Conservation (phyloP, 1,284 basidiomycete genomes). For the Cerrena zonata region DNA sequence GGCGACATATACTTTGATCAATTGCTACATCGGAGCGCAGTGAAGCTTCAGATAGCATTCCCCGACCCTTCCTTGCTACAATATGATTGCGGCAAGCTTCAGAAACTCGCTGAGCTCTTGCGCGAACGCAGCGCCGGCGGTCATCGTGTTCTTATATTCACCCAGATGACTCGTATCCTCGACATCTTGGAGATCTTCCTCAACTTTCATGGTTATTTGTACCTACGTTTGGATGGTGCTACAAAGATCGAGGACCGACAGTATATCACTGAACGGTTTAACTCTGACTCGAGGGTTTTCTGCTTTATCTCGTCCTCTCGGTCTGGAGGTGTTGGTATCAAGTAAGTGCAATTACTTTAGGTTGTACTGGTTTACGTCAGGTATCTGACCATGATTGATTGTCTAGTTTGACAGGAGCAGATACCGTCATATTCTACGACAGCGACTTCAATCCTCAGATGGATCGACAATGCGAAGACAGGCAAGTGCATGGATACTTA, state of each 20-base stretch:
- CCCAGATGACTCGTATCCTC: conserved; percentile 92
- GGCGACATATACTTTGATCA: conserved; percentile 51
- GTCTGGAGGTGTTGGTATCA: conserved; percentile 94
- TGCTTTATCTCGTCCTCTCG: conserved; percentile 92
- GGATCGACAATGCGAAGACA: conserved; percentile 95
- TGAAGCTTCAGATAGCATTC: conserved; percentile 90
- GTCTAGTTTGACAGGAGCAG: conserved; percentile 85
- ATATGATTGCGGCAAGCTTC: conserved; percentile 95
- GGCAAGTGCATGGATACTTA: conserved; percentile 45
- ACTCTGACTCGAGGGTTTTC: conserved; percentile 83
- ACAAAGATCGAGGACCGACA: conserved; percentile 96
- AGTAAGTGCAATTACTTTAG: conserved; percentile 55
- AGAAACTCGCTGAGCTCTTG: conserved; percentile 74
- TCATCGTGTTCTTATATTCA: conserved; percentile 91
- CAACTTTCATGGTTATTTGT: conserved; percentile 89
- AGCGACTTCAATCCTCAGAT: conserved; percentile 98
- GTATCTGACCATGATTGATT: conserved; percentile 2
- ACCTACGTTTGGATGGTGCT: conserved; percentile 87
- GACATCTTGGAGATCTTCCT: conserved; percentile 94
- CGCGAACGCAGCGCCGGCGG: conserved; percentile 81
- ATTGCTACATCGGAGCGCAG: conserved; percentile 65
- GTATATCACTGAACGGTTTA: conserved; percentile 95
- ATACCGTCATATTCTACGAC: conserved; percentile 95
- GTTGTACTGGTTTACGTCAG: conserved; percentile 1
- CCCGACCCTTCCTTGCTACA: conserved; percentile 87